Evolutionary conservation across 2,329 filamentous ascomycete genomes (phyloP).

Genomic region (Fusarium buharicum): DNA sequence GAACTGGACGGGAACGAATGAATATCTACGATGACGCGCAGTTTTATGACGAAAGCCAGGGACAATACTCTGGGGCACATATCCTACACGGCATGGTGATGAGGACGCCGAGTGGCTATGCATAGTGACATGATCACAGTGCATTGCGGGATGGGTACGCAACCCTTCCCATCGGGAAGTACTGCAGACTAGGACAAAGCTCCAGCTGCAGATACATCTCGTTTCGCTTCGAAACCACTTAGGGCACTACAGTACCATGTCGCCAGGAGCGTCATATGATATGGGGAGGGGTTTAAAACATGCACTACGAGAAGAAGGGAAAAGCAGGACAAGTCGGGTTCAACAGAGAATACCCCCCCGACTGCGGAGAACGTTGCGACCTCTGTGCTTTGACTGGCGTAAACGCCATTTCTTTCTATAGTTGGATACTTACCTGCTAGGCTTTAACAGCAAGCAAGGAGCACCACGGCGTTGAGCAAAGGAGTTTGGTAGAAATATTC

Average conservation of each 20-base stretch:
- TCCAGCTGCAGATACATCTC: slow-evolving; percentile 10
- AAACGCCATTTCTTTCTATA: slow-evolving; percentile 39
- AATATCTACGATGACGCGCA: slow-evolving; percentile 32
- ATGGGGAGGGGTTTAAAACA: slow-evolving; percentile 10
- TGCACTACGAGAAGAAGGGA: slow-evolving; percentile 15
- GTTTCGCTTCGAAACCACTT: slow-evolving; percentile 25
- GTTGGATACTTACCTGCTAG: slow-evolving; percentile 30
- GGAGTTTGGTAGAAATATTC: slow-evolving; percentile 32
- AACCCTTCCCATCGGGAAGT: slow-evolving; percentile 15
- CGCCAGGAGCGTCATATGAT: slow-evolving; percentile 27
- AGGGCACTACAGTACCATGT: slow-evolving; percentile 32
- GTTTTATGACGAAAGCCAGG: slow-evolving; percentile 27
- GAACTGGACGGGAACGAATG: slow-evolving; percentile 37
- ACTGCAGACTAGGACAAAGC: slow-evolving; percentile 4
- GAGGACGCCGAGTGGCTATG: slow-evolving; percentile 34
- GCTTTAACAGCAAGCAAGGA: slow-evolving; percentile 43
- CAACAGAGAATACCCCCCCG: slow-evolving; percentile 31
- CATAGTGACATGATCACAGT: slow-evolving; percentile 23
- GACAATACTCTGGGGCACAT: slow-evolving; percentile 33
- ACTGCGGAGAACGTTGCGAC: slow-evolving; percentile 31
- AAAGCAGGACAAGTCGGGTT: slow-evolving; percentile 24
- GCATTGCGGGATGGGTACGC: slow-evolving; percentile 23
- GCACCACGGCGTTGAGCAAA: slow-evolving; percentile 39
- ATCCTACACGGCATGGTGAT: slow-evolving; percentile 31
- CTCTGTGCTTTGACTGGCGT: slow-evolving; percentile 37